Base-by-base conservation (phyloP, 208 protist genomes). In the Willaertia magna region DNA sequence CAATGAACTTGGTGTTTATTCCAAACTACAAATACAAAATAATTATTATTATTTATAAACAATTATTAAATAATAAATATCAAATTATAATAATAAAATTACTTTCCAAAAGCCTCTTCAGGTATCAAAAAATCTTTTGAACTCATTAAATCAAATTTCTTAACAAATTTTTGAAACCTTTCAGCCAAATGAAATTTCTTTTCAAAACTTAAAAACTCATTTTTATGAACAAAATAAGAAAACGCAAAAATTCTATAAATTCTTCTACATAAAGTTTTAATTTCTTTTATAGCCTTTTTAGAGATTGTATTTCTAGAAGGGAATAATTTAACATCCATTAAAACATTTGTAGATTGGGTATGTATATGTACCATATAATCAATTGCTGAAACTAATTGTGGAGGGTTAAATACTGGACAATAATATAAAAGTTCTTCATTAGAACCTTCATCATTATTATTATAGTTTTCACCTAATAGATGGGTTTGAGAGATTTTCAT, bases 181-280 rank as follows among this genome's bases (percentile, higher is more conserved):
- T 83, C 78, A 42, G 12, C n/a, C 20, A 83, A 40, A 55, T 83
- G 78, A 40, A 18, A 40, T n/a, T 83, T 55, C n/a, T 49, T 55
- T 83, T 83, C 78, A 55, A 44, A 83, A 2, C 7, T 47, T 26
- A 26, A 6, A 34, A 48, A 83, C 42, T 83, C n/a, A 22, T 83
- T 46, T 20, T 2, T 18, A 83, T 83, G 78, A 26, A 83, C 46
- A 42, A 39, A 83, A 26, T 55, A 83, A 0, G 46, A 83, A 47
- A 83, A 83, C 4, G 78, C 78, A 42, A 83, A 83, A n/a, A 83
- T 55, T 55, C 78, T 49, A 42, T 83, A 83, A 48, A 83, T 34
- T 55, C 78, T 48, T 55, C 78, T n/a, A 30, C 34, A 43, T 4
- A 83, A 9, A 20, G 46, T 83, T n/a, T 55, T 83, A 52, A 55